Evolutionary conservation across 345 rosid genomes (phyloP).

Genomic region (Hypericum perforatum): DNA sequence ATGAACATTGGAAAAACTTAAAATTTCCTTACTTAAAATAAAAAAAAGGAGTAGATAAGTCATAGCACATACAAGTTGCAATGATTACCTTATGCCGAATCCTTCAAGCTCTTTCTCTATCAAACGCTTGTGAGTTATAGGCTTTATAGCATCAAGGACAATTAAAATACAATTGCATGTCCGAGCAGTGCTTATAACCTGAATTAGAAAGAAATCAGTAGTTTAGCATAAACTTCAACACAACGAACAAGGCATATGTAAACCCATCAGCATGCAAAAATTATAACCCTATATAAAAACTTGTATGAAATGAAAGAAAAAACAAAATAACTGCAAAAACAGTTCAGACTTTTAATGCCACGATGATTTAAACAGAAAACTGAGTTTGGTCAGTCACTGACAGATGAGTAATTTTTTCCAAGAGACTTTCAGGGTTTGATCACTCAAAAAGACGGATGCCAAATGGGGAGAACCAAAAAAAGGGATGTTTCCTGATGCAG

Average conservation of each 20-base stretch:
- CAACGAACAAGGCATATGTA: background rate
- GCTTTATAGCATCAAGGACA: constrained; percentile 97
- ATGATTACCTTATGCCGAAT: constrained; percentile 85
- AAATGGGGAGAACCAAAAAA: too few species aligned
- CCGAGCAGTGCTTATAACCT: constrained; percentile 98
- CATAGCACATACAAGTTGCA: background rate
- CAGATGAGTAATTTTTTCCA: too few species aligned
- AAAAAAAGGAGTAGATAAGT: background rate
- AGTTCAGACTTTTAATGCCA: too few species aligned
- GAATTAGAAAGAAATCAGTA: constrained; percentile 12
- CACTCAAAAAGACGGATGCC: too few species aligned
- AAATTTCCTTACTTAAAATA: background rate
- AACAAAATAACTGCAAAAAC: too few species aligned
- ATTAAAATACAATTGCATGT: constrained; percentile 90
- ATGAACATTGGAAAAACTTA: too few species aligned
- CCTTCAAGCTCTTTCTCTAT: constrained; percentile 99
- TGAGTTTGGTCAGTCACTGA: too few species aligned
- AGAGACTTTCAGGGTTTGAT: too few species aligned
- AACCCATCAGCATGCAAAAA: background rate
- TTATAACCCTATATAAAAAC: background rate
- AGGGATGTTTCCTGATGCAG: too few species aligned
- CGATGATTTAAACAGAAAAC: too few species aligned
- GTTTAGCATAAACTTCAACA: background rate
- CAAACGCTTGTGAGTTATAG: constrained; percentile 95
- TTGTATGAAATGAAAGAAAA: too few species aligned